Evolutionary conservation across 371 early-diverging fungal genomes (phyloP).

Genomic region (Lichtheimia corymbifera): DNA sequence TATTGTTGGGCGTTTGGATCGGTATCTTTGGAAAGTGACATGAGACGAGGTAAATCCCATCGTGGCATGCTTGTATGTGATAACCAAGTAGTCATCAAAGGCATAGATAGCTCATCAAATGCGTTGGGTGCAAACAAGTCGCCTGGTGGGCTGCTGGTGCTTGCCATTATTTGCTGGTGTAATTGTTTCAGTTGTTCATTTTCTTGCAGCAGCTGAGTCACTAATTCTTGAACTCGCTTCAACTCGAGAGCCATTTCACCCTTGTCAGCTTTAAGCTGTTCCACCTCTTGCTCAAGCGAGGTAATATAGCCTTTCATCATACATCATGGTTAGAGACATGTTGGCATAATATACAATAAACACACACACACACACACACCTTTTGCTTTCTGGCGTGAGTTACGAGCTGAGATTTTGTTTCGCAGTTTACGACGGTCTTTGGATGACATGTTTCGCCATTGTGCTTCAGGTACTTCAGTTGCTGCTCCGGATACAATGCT

Average conservation of each 20-base stretch:
- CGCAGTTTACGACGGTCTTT: constrained; percentile 84
- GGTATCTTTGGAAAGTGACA: constrained; percentile 19
- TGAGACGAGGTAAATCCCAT: constrained; percentile 34
- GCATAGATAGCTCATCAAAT: too few species aligned
- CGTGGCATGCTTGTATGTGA: constrained; percentile 42
- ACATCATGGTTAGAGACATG: too few species aligned
- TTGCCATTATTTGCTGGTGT: too few species aligned
- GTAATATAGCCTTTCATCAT: constrained; percentile 67
- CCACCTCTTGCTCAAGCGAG: constrained; percentile 62
- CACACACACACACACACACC: constrained; percentile 40
- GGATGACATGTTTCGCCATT: constrained; percentile 63
- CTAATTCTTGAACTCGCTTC: constrained; percentile 25
- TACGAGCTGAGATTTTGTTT: constrained; percentile 92
- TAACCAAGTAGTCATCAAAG: constrained; percentile 19
- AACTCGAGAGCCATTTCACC: constrained; percentile 53
- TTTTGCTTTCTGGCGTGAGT: constrained; percentile 85
- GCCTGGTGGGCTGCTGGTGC: too few species aligned
- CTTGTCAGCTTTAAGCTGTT: constrained; percentile 53
- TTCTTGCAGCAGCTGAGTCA: constrained; percentile 28
- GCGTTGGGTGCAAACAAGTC: too few species aligned
- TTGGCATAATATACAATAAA: too few species aligned
- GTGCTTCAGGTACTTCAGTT: constrained; percentile 22
- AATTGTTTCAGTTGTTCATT: constrained; percentile 26
- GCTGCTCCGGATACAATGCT: neutral
- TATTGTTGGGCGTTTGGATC: neutral